Percentiles rank a stretch among this genome's conserved stretches.
These are phyloP conservation scores for Starmerella roubikii DNA, from an alignment of 805 yeast species.

Conservation along the genomic window DNA sequence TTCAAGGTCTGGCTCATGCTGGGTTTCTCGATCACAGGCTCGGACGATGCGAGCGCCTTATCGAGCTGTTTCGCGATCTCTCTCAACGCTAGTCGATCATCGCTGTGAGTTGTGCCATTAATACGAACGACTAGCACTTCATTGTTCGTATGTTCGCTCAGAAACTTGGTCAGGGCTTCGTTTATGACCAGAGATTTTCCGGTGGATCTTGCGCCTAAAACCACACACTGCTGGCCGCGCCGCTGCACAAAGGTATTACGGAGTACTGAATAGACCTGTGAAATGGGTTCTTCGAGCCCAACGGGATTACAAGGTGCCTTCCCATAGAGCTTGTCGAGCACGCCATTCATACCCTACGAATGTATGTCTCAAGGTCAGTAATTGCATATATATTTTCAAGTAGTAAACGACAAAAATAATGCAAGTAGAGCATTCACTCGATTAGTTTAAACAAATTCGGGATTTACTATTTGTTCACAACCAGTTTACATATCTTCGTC, in stretches of 20 bases:
- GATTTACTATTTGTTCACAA: too few species aligned
- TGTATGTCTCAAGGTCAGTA: too few species aligned
- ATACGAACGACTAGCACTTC: constrained; percentile 50
- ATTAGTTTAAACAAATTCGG: too few species aligned
- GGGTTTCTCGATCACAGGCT: constrained; percentile 21
- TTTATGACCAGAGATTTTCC: constrained; percentile 62
- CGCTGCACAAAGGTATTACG: constrained; percentile 50
- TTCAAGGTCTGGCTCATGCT: constrained; percentile 23
- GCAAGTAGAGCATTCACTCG: too few species aligned
- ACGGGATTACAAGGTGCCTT: constrained; percentile 22
- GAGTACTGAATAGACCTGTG: constrained; percentile 44
- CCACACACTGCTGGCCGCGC: constrained; percentile 68
- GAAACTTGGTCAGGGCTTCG: constrained; percentile 38
- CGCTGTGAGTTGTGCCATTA: constrained; percentile 58
- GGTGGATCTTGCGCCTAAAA: constrained; percentile 67
- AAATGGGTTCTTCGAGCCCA: constrained; percentile 28
- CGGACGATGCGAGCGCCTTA: constrained; percentile 20
- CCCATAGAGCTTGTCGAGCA: constrained; percentile 24
- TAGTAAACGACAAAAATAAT: too few species aligned
- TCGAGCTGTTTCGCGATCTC: constrained; percentile 81
- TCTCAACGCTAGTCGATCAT: constrained; percentile 66
- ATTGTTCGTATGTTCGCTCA: constrained; percentile 25
- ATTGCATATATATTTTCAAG: too few species aligned
- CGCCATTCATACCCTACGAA: constrained; percentile 6
- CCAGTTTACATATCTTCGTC: constrained; percentile 31